A percentile compares a stretch with the other conserved stretches of the same genome.
phyloP scores from a whole-genome alignment of 2,329 filamentous ascomycete genomes.

The Neonectria neomacrospora region DNA sequence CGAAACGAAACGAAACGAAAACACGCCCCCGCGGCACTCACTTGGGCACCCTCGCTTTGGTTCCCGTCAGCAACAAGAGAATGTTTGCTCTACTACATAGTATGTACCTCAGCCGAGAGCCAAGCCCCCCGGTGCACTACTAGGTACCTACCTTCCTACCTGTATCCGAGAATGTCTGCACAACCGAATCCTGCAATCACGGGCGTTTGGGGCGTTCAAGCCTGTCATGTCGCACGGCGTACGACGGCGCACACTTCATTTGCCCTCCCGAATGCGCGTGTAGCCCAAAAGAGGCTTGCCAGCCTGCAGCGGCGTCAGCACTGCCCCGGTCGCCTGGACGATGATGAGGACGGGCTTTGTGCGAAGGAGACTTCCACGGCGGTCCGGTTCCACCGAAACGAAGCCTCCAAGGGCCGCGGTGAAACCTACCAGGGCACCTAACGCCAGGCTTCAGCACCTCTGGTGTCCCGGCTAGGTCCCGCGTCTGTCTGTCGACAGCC shows the following conservation, averaged over 20 bases:
- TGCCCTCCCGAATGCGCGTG: not conserved
- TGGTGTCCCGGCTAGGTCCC: not conserved
- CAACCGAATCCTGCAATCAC: conserved; percentile 10
- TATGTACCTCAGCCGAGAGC: conserved; percentile 11
- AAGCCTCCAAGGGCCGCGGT: not conserved
- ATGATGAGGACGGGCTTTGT: conserved; percentile 12
- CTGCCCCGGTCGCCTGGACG: conserved; percentile 9
- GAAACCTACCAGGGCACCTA: not conserved
- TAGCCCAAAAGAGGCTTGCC: not conserved
- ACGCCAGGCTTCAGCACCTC: too few relatives aligned
- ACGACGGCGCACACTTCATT: conserved; percentile 25
- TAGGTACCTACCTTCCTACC: too few relatives aligned
- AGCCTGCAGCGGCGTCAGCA: not conserved
- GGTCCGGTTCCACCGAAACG: not conserved
- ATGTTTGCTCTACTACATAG: too few relatives aligned
- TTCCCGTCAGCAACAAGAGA: not conserved
- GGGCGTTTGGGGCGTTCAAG: conserved; percentile 4
- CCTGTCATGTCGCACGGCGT: conserved; percentile 28
- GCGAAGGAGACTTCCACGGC: conserved; percentile 1
- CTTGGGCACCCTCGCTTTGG: not conserved
- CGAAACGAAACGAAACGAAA: conserved; percentile 24
- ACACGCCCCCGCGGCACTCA: too few relatives aligned
- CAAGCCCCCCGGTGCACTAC: not conserved
- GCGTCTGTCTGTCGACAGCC: conserved; percentile 4
- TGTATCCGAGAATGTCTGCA: not conserved